Base-by-base conservation (phyloP, 1,284 basidiomycete species). In the Trametes polyzona region DNA sequence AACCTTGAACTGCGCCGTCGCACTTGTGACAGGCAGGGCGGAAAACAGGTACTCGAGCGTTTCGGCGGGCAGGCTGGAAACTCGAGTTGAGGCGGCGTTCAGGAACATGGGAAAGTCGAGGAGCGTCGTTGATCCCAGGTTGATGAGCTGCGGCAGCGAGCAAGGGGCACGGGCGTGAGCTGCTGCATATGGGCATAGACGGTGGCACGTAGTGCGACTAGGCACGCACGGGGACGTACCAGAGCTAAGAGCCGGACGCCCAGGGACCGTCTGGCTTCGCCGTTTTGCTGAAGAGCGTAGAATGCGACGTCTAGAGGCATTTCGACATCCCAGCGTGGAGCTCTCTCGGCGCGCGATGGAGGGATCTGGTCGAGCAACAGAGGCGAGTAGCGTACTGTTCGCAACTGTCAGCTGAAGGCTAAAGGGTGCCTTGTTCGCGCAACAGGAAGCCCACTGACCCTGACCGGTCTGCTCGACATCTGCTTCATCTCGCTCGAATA, bases 311-410 rank as follows among this genome's bases (percentile, higher is more conserved):
- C 80, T 17, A 90, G 70, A 3, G 83, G 81, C 37, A 75, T 73
- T 40, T 80, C 80, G 10, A 78, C 76, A 39, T 88, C 85, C 81
- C 83, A 87, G 63, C 84, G 77, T 9, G 77, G 71, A 26, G 74
- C 76, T 30, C 68, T 67, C 43, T 75, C 77, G 48, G 75, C 72
- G 60, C 83, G 76, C n/a, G 83, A 76, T 1, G 76, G 74, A 27
- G 87, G 85, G n/a, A 91, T 80, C 67, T 90, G 87, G n/a, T 76
- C 75, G 26, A 90, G 69, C 35, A 90, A 74, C 26, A 87, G 75
- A 4, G 77, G 75, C 3, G 88, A 90, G 65, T 83, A 78, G 46
- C 69, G 76, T 42, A 72, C 87, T 90, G 59, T 27, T 36, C 16
- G 42, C 46, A 42, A 41, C 42, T 42, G 41, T 43, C 37, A 32